Evolutionary conservation across 805 yeast species (phyloP), one percentile per base, ranked within the genome.

Genomic region (Candida michaelii): DNA sequence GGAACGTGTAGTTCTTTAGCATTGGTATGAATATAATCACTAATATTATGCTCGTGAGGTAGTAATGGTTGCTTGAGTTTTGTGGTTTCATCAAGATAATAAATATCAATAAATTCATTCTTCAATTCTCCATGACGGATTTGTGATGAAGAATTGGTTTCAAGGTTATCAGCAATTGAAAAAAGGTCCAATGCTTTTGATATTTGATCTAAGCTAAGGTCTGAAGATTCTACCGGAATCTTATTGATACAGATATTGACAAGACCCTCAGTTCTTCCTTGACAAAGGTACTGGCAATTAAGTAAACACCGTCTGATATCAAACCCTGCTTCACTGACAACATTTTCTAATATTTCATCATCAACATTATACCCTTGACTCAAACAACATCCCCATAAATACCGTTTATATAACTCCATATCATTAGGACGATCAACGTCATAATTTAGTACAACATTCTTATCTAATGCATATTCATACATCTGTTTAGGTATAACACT

Each of bases 281-380:
- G 46, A 45, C 75, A 74, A 1, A 67, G 12, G 42, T 60, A 64
- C 50, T 80, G 83, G 27, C 77, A 60, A 3, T 63, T 60, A 58
- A 69, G 59, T 9, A 82, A 49, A 29, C 73, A 66, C 44, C 65
- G 68, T 39, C 85, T 62, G 21, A 82, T 57, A 54, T 81, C 85
- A 34, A 27, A 21, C 4, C 2, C 11, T 4, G 16, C 16, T n/a
- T 41, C 36, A 3, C 23, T 27, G 10, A 47, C 18, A 0, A 77
- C 46, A 2, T 48, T 35, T 0, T 52, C 51, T 7, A 78, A 46
- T 0, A 67, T 46, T 0, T 47, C 51, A 2, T 55, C 43, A 8
- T 63, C 59, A 2, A 77, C 44, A 15, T 64, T 56, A 32, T 60
- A 60, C 0, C 71, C 71, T 21, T 65, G 64, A 18, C 58, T 50